Evolutionary conservation across 805 yeast species (phyloP).

Genomic region (Ogataea neopini): DNA sequence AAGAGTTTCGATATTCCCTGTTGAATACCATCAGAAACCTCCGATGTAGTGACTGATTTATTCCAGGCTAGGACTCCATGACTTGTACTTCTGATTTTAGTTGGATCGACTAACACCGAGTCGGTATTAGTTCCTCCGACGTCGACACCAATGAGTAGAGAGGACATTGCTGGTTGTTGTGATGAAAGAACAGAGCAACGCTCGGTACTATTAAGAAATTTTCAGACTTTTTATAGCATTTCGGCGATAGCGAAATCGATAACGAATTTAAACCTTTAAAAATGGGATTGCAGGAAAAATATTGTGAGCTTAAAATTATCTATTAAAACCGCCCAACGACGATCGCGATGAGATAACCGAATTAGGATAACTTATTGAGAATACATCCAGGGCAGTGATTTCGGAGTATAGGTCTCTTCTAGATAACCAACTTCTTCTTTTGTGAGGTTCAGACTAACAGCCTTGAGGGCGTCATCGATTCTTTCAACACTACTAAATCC

Average conservation of each 20-base stretch:
- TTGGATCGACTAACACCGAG: conserved; percentile 45
- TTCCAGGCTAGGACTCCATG: conserved; percentile 43
- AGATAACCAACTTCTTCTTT: conserved; percentile 38
- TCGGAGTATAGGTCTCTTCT: conserved; percentile 38
- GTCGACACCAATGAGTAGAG: conserved; percentile 44
- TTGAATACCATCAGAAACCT: conserved; percentile 45
- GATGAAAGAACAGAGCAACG: no score
- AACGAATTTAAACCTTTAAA: not conserved
- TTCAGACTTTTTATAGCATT: not conserved
- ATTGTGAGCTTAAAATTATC: no score
- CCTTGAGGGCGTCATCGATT: conserved; percentile 50
- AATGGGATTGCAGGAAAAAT: no score
- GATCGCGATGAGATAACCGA: not conserved
- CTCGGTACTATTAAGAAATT: no score
- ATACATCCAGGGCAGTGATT: conserved; percentile 7
- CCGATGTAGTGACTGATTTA: conserved; percentile 45
- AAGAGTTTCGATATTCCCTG: conserved; percentile 39
- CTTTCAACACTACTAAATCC: conserved; percentile 51
- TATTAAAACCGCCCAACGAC: not conserved
- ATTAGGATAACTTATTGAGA: conserved; percentile 1
- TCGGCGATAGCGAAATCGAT: conserved; percentile 1
- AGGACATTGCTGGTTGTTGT: not conserved
- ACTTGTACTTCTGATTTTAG: conserved; percentile 19
- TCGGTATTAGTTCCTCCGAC: conserved; percentile 57
- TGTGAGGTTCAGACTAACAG: conserved; percentile 42